Evolutionary conservation across 352 stramenopile genomes (phyloP).

Genomic region (Globisporangium irregulare): DNA sequence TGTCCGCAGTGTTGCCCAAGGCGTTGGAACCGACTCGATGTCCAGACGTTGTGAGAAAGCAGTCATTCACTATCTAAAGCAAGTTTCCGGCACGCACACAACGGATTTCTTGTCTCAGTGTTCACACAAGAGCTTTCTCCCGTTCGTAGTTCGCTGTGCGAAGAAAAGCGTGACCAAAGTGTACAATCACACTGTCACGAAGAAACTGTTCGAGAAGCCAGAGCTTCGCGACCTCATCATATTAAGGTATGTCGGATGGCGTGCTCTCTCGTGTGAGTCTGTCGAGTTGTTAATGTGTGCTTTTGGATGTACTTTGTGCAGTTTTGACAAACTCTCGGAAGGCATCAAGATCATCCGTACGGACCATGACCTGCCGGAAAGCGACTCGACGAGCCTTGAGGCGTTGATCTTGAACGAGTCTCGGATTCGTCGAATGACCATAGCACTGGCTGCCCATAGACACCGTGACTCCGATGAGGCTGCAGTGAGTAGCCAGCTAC

Average conservation of each 20-base stretch:
- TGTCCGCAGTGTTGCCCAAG: constrained; percentile 9
- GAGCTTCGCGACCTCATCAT: constrained; percentile 37
- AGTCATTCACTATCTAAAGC: constrained; percentile 29
- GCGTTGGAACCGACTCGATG: constrained; percentile 12
- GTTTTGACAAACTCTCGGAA: constrained; percentile 22
- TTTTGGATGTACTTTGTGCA: constrained; percentile 25
- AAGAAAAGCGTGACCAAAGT: constrained; percentile 43
- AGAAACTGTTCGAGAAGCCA: constrained; percentile 19
- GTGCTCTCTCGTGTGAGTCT: background rate
- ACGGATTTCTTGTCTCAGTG: background rate
- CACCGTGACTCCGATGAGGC: background rate
- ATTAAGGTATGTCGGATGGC: constrained; percentile 23
- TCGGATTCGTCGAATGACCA: constrained; percentile 40
- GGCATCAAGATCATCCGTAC: constrained; percentile 2
- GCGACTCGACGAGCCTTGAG: constrained; percentile 24
- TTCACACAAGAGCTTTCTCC: constrained; percentile 21
- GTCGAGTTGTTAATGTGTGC: constrained; percentile 8
- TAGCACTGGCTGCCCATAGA: constrained; percentile 25
- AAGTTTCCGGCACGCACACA: constrained; percentile 16
- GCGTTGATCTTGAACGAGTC: constrained; percentile 38
- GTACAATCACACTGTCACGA: constrained; percentile 37
- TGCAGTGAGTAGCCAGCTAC: background rate
- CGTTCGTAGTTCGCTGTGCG: constrained; percentile 35
- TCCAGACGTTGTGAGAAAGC: constrained; percentile 29
- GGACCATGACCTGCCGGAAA: background rate